These are phyloP conservation scores for Agroathelia rolfsii DNA, from an alignment of 1,284 basidiomycete species.

Conservation along the genomic window DNA sequence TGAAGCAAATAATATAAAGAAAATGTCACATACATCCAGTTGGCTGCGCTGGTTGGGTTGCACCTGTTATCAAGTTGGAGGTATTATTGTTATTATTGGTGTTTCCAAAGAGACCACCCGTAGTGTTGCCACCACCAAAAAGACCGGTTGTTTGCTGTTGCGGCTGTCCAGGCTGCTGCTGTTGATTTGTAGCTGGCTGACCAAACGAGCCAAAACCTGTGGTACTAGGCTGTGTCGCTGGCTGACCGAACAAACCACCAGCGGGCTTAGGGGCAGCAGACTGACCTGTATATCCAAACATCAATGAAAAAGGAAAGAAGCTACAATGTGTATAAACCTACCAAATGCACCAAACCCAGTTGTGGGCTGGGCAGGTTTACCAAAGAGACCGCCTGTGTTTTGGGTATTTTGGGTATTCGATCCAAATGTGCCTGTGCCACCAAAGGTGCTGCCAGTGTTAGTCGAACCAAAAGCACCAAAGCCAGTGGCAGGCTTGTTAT, in stretches of 20 bases:
- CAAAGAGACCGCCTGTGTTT: slow-evolving; percentile 25
- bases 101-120: slow-evolving; percentile 19
- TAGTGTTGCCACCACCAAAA: slow-evolving; percentile 22
- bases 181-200: slow-evolving; percentile 13
- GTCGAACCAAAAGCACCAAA: no score
- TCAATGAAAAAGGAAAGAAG: no score
- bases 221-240: slow-evolving; percentile 19
- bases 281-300: no score
- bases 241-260: slow-evolving; percentile 25
- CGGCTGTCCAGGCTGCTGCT: slow-evolving; percentile 21
- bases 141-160: slow-evolving; percentile 24
- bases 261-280: slow-evolving; percentile 36
- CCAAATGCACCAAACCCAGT: slow-evolving; percentile 32
- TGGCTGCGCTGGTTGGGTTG: slow-evolving; percentile 20
- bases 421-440: slow-evolving; percentile 17
- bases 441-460: slow-evolving; percentile 21
- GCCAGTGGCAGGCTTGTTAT: slow-evolving; percentile 25
- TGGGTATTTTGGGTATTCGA: not conserved
- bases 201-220: slow-evolving; percentile 20
- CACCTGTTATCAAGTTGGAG: slow-evolving; percentile 16
- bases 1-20: no score
- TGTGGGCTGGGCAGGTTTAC: slow-evolving; percentile 21
- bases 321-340: slow-evolving; percentile 8
- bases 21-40: slow-evolving; percentile 19
- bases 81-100: slow-evolving; percentile 24